phyloP scores from a whole-genome alignment of 176 grass and related monocot genomes.

The Aegilops tauschii region DNA sequence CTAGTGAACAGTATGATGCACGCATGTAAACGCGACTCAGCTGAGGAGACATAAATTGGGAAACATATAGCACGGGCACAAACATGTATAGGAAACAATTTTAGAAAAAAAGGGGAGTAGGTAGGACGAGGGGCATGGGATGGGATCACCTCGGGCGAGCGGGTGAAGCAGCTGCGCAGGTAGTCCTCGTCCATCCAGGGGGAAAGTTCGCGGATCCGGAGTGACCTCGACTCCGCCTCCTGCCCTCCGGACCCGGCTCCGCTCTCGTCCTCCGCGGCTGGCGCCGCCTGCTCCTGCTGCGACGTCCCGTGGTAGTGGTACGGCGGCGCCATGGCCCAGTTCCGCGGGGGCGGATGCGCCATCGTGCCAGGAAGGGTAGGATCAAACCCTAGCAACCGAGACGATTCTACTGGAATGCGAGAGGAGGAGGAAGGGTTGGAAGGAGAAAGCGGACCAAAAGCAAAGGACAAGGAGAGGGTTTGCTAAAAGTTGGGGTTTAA shows the following conservation, averaged over 20 bases:
- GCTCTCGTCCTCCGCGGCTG: not conserved
- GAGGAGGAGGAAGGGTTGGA: not conserved
- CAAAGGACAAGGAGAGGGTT: not conserved
- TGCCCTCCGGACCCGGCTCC: not conserved
- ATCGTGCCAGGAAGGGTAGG: not conserved
- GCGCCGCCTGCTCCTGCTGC: not conserved
- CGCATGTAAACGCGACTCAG: not conserved
- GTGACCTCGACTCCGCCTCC: not conserved
- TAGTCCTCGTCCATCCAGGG: constrained; percentile 56
- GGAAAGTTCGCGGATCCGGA: constrained; percentile 41
- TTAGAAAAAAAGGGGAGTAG: not conserved
- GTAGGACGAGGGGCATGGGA: not conserved
- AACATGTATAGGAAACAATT: not conserved
- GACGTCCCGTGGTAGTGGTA: not conserved
- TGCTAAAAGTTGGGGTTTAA: constrained; percentile 2
- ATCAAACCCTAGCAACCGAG: not conserved
- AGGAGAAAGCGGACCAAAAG: not conserved
- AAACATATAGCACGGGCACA: not conserved
- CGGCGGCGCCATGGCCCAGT: constrained; percentile 1
- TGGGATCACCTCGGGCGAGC: constrained; percentile 23
- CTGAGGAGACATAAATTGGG: not conserved
- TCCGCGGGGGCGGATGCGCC: not conserved
- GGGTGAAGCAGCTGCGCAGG: constrained; percentile 33
- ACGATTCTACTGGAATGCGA: not conserved
- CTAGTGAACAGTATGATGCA: not conserved